These are phyloP conservation scores for Trichosporon sp. DNA, from an alignment of 1,284 basidiomycete species.

Conservation along the genomic window DNA sequence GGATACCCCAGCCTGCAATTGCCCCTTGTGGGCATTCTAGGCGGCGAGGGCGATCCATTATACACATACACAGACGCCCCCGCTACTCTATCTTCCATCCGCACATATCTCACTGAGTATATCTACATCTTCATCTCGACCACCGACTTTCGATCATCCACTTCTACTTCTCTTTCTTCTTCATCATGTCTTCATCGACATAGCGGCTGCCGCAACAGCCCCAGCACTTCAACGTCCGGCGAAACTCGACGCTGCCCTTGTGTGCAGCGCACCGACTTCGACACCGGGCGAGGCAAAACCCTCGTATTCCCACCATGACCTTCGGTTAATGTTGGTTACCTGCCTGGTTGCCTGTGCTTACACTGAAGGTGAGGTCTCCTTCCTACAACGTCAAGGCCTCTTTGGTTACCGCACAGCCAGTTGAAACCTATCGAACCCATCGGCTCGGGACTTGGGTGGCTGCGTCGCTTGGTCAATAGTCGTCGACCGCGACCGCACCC, in stretches of 20 bases:
- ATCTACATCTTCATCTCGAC: background rate
- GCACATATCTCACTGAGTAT: background rate
- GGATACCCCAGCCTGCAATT: background rate
- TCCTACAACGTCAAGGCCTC: background rate
- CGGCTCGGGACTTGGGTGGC: background rate
- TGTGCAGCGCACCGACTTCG: background rate
- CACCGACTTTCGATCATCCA: background rate
- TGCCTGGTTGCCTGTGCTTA: slow-evolving; percentile 1
- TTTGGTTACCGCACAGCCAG: slow-evolving; percentile 3
- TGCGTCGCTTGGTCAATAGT: background rate
- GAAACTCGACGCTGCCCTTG: background rate
- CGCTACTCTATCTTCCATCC: background rate
- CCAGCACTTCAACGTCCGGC: background rate
- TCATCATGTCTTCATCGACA: background rate
- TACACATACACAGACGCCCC: background rate
- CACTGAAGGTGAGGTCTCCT: background rate
- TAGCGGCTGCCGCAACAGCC: background rate
- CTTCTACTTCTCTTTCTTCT: background rate
- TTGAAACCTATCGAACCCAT: background rate
- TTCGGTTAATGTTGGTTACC: slow-evolving; percentile 2
- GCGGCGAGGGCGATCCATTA: background rate
- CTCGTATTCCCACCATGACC: slow-evolving; percentile 2
- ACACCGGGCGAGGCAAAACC: background rate
- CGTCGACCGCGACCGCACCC: background rate
- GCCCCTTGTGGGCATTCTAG: background rate